These are phyloP conservation scores for Mortierella sp. DNA, from an alignment of 371 early-diverging fungal species.

Conservation along the genomic window DNA sequence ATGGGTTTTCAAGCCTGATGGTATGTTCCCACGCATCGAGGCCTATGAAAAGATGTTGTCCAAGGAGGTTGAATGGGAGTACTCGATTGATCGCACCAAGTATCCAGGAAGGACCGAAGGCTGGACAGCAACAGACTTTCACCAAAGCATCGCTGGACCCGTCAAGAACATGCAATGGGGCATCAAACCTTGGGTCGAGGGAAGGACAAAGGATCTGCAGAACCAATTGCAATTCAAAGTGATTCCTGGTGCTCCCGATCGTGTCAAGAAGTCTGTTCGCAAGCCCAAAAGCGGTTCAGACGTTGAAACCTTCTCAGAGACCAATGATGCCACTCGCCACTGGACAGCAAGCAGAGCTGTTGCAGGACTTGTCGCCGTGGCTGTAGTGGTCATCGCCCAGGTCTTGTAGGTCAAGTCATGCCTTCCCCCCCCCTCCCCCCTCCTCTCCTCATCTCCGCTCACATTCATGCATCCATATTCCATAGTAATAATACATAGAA, in stretches of 20 bases:
- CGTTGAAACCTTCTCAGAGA: background rate
- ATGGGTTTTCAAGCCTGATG: conserved; percentile 22
- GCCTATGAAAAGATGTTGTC: conserved; percentile 53
- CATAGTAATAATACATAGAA: too few relatives aligned
- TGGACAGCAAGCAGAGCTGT: too few relatives aligned
- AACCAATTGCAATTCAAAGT: conserved; percentile 12
- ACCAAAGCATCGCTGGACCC: background rate
- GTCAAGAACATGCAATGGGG: conserved; percentile 45
- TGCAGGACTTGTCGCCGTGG: too few relatives aligned
- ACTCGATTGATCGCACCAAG: conserved; percentile 7
- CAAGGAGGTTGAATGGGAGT: conserved; percentile 10
- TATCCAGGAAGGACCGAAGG: conserved; percentile 12
- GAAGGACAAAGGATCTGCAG: conserved; percentile 1
- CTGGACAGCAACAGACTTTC: conserved; percentile 21
- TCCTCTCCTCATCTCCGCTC: too few relatives aligned
- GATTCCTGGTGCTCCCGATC: conserved; percentile 10
- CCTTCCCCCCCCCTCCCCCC: too few relatives aligned
- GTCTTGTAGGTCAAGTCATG: too few relatives aligned
- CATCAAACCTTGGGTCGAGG: conserved; percentile 27
- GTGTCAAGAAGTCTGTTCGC: conserved; percentile 2
- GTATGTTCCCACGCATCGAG: conserved; percentile 40
- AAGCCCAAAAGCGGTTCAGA: conserved; percentile 6
- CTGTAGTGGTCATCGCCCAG: too few relatives aligned
- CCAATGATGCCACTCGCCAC: too few relatives aligned
- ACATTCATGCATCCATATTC: too few relatives aligned